Base-by-base conservation (phyloP, 2,329 filamentous ascomycete species). In the Bimuria novae-zelandiae region DNA sequence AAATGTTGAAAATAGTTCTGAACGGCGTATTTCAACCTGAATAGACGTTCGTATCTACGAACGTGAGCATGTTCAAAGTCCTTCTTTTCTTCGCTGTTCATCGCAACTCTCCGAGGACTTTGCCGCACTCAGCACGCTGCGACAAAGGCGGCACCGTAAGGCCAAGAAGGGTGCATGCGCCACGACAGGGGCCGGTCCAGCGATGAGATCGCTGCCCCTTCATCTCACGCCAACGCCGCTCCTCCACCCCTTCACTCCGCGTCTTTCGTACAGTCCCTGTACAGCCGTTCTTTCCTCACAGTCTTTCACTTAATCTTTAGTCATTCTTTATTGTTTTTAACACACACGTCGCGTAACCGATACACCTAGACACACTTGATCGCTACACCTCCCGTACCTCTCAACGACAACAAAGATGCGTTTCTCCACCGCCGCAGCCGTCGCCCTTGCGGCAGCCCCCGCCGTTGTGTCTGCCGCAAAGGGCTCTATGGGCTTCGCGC, bases 401-500 rank as follows among this genome's bases (percentile, higher is more conserved):
- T 36, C 14, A 49, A 57, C 33, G 25, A 29, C 30, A 49, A 16
- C 42, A 22, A 65, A 46, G 30, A 75, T 75, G 72, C 70, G 67
- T 64, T 66, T 74, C 63, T 70, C 69, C 5, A 54, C 63, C 36
- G 51, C 73, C 49, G 61, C 65, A 48, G 49, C 66, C 4, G 57
- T 67, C 41, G 67, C 69, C 44, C 59, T 77, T 25, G 67, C 67
- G 27, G 62, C 63, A 44, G 73, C 78, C 41, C 79, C 82, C 21
- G 73, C 78, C 41, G 69, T 80, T 36, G 79, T 81, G 36, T 75
- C 79, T 27, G 80, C 80, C 32, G 75, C 75, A 30, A 68, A 65
- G 54, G 85, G 86, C 45, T 79, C 72, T 25, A 76, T 89, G 55
- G 87, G 87, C 46, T 88, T 88, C 65, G 80, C 87, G 12, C 77